These are phyloP conservation scores for Aegilops longissima DNA, from an alignment of 176 grass and related monocot genomes.

Conservation along the genomic window DNA sequence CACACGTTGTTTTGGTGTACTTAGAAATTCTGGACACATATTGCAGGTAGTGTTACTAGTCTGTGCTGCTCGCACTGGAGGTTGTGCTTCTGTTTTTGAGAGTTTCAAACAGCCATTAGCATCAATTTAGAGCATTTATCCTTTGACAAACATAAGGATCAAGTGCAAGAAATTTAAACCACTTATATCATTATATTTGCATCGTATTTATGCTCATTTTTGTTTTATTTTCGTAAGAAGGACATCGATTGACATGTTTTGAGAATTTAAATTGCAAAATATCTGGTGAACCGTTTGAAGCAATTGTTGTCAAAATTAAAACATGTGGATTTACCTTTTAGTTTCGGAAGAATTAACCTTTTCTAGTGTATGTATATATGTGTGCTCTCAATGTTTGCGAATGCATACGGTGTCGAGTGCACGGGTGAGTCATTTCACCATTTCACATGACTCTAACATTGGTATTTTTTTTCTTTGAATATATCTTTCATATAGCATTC, in stretches of 20 bases:
- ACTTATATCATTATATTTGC: neutral
- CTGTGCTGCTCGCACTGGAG: neutral
- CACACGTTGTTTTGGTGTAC: neutral
- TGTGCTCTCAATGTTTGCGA: neutral
- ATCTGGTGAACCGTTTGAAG: neutral
- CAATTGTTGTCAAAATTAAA: neutral
- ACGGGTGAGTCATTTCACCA: neutral
- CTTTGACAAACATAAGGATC: neutral
- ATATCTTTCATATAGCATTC: constrained; percentile 43
- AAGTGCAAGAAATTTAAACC: neutral
- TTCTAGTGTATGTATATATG: neutral
- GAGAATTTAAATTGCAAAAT: neutral
- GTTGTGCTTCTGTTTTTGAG: neutral
- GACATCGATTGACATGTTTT: neutral
- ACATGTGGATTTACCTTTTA: neutral
- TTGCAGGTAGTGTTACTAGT: neutral
- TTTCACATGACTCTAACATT: neutral
- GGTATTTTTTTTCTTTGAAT: constrained; percentile 3
- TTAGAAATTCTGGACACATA: neutral
- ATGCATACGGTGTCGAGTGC: neutral
- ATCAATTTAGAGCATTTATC: neutral
- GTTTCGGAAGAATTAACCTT: neutral
- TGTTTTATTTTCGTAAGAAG: neutral
- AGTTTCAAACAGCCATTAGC: neutral
- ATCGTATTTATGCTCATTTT: neutral